Percentiles rank a stretch among this genome's conserved stretches.
These are phyloP conservation scores for Durusdinium trenchii DNA, from an alignment of 73 alveolate genomes.

Conservation along the genomic window DNA sequence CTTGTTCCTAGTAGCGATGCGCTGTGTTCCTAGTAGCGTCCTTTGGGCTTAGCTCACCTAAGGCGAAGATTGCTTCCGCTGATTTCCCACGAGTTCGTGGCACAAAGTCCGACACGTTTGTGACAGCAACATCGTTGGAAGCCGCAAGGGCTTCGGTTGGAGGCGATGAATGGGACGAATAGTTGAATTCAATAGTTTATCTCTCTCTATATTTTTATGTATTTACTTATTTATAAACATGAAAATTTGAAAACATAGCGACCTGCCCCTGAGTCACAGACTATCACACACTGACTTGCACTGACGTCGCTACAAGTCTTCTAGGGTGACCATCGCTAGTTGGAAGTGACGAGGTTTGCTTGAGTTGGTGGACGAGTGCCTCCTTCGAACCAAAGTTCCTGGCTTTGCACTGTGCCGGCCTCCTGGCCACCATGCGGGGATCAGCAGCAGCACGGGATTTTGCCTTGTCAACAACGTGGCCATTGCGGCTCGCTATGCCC, in stretches of 20 bases:
- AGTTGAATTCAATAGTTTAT: not conserved
- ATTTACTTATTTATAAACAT: not conserved
- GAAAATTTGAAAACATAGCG: no score
- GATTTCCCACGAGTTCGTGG: not conserved
- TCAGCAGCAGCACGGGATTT: slow-evolving; percentile 97
- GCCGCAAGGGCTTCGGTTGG: slow-evolving; percentile 34
- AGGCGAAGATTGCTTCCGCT: not conserved
- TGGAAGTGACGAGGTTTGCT: not conserved
- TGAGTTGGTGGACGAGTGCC: slow-evolving; percentile 46
- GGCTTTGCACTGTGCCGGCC: slow-evolving; percentile 52
- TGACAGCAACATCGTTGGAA: slow-evolving; percentile 20
- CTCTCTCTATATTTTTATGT: not conserved
- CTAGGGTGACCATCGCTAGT: not conserved
- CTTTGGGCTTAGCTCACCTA: no score
- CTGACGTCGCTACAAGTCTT: not conserved
- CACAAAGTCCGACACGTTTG: slow-evolving; percentile 25
- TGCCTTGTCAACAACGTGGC: slow-evolving; percentile 99
- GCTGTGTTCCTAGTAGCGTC: no score
- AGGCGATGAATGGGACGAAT: not conserved
- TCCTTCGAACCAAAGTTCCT: not conserved
- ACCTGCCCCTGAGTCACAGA: not conserved
- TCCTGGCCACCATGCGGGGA: slow-evolving; percentile 48
- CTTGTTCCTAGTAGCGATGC: no score
- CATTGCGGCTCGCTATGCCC: slow-evolving; percentile 98
- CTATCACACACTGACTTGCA: not conserved